Conservation (phyloP, 1,139 yeast species). For the Meyerozyma carpophila region DNA sequence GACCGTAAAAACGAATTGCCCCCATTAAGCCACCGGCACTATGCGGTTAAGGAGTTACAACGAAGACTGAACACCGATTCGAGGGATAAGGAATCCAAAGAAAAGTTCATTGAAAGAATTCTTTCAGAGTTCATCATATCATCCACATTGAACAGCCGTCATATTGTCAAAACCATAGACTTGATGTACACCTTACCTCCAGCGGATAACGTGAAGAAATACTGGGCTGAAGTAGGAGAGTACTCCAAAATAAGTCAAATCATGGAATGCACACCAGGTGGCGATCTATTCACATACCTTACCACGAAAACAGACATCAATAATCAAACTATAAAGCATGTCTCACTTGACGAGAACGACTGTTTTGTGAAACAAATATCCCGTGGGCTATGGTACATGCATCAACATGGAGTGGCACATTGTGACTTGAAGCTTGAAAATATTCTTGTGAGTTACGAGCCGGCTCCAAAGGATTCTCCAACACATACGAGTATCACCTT, state of each 20-base stretch:
- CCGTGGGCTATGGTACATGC: slow-evolving; percentile 62
- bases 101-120: slow-evolving; percentile 60
- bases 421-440: slow-evolving; percentile 71
- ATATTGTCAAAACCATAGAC: slow-evolving; percentile 65
- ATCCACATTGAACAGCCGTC: slow-evolving; percentile 62
- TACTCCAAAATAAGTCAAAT: slow-evolving; percentile 60
- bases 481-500: slow-evolving; percentile 33
- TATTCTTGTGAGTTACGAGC: slow-evolving; percentile 31
- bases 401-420: slow-evolving; percentile 70
- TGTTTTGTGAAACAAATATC: slow-evolving; percentile 67
- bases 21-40: slow-evolving; percentile 19
- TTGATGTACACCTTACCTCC: slow-evolving; percentile 41
- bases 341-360: slow-evolving; percentile 54
- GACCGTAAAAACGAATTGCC: slow-evolving; percentile 18
- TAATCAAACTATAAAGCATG: slow-evolving; percentile 8
- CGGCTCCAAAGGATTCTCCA: slow-evolving; percentile 3
- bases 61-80: slow-evolving; percentile 20
- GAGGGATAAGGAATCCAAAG: slow-evolving; percentile 49
- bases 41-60: slow-evolving; percentile 68
- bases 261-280: slow-evolving; percentile 75
- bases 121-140: slow-evolving; percentile 77
- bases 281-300: slow-evolving; percentile 51
- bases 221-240: slow-evolving; percentile 1
- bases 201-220: slow-evolving; percentile 1
- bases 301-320: slow-evolving; percentile 14